Evolutionary conservation across 2,329 filamentous ascomycete species (phyloP).

Genomic region (Aspergillus fumigatus): DNA sequence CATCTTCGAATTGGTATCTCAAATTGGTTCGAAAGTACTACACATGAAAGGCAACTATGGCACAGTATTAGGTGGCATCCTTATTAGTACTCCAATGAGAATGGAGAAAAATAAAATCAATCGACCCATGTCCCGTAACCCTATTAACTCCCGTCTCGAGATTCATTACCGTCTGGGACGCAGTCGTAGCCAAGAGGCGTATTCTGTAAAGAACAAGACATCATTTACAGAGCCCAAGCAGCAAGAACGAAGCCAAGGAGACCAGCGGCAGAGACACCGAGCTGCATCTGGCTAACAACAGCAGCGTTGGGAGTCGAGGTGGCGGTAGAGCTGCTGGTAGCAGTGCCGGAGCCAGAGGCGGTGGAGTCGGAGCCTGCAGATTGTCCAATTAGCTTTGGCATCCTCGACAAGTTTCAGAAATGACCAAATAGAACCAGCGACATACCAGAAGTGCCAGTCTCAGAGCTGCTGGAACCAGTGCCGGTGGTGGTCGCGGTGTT

Average conservation of each 20-base stretch:
- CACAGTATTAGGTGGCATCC: not conserved
- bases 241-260: conserved; percentile 33
- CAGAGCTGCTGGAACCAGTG: conserved; percentile 8
- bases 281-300: conserved; percentile 19
- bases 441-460: conserved; percentile 13
- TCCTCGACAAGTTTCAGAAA: not conserved
- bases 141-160: not conserved
- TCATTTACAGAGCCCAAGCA: conserved; percentile 33
- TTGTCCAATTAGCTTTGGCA: not conserved
- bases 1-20: not conserved
- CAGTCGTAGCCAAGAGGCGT: not conserved
- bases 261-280: conserved; percentile 32
- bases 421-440: not conserved
- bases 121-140: not conserved
- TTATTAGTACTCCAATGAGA: not conserved
- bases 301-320: conserved; percentile 27
- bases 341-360: conserved; percentile 8
- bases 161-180: not conserved
- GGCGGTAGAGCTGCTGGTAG: conserved; percentile 14
- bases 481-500: conserved; percentile 10
- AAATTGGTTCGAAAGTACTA: not conserved
- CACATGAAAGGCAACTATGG: not conserved
- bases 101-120: not conserved
- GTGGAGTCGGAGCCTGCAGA: conserved; percentile 7
- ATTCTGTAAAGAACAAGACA: not conserved